Conservation (phyloP, 1,139 yeast species). For the Diutina mesorugosa region DNA sequence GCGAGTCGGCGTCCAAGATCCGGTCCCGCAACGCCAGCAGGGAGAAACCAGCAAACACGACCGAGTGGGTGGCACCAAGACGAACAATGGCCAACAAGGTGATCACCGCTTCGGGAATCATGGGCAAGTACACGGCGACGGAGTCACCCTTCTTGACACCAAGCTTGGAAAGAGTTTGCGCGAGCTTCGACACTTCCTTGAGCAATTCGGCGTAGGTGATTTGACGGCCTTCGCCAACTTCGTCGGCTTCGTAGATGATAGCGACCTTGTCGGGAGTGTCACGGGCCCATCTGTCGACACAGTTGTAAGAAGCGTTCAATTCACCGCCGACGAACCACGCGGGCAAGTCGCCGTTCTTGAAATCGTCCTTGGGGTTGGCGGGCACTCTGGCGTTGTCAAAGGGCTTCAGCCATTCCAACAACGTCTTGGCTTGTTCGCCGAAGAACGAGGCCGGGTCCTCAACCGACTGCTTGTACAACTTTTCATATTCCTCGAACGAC, state of each 20-base stretch:
- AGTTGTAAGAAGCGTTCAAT: conserved; percentile 65
- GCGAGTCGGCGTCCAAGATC: conserved; percentile 64
- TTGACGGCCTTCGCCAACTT: conserved; percentile 47
- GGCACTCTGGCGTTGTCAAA: conserved; percentile 36
- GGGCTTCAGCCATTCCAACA: conserved; percentile 46
- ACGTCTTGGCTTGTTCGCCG: conserved; percentile 44
- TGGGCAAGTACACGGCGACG: conserved; percentile 76
- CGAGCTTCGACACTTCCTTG: conserved; percentile 55
- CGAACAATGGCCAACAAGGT: conserved; percentile 64
- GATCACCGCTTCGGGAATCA: conserved; percentile 73
- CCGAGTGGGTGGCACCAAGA: conserved; percentile 75
- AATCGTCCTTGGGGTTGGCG: conserved; percentile 32
- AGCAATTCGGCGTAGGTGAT: conserved; percentile 63
- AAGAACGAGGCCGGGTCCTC: conserved; percentile 55
- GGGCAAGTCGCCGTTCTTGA: conserved; percentile 52
- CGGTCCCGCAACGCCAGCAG: conserved; percentile 68
- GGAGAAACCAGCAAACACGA: conserved; percentile 75
- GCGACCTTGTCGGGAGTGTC: conserved; percentile 62
- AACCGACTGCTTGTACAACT: conserved; percentile 53
- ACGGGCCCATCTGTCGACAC: conserved; percentile 72
- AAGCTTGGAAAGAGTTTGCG: conserved; percentile 49
- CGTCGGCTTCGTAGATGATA: conserved; percentile 74
- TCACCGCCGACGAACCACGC: conserved; percentile 74
- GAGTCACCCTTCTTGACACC: conserved; percentile 77
- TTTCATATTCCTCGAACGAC: conserved; percentile 43